Base-by-base conservation (phyloP, 495 filamentous ascomycete genomes). In the Tetracladium setigerum region DNA sequence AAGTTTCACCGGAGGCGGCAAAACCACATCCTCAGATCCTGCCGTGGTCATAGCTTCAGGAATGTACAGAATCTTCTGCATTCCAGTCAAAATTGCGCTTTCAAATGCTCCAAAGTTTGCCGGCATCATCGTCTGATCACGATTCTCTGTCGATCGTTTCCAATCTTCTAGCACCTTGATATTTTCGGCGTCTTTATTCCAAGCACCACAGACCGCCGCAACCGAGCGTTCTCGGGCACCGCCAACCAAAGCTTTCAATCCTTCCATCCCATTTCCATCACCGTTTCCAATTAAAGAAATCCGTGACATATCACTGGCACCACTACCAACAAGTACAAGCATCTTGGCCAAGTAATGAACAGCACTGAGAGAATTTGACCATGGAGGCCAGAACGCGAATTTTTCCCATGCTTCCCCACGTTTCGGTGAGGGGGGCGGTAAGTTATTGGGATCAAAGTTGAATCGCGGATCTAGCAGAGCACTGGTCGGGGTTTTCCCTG, bases 341-440 rank as follows among this genome's bases (percentile, higher is more conserved):
- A 92, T 83, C 62, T 84, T 87, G 33, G 79, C 73, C 11, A 98
- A 75, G 55, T 95, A 95, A 60, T 94, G 77, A 6, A 89, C 82
- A 8, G 84, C 90, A 52, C 89, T 87, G 13, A 98, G 64, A 0
- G 89, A 89, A 58, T 95, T 97, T 5, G 89, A 84, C 55, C 84
- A 83, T 0, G 92, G 92, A 1, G 94, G 89, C 87, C 94, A 95
- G 65, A 98, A 98, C 1, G 92, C 91, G 67, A 84, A 96, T 38
- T 86, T 90, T 63, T 97, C 94, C 86, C 89, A 89, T 5, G 83
- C 54, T 57, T 95, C 87, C 30, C 87, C 89, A 30, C 72, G 71
- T 52, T 70, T 82, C 1, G 87, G 85, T 1, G 81, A 85, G 1
- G 81, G 78, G n/a, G 87, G 83, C 5, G 87, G 87, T 2, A 82